A percentile compares a stretch with the other conserved stretches of the same genome.
Evolutionary conservation across 371 early-diverging fungal genomes (phyloP).

Genomic region (Apophysomyces sp.): DNA sequence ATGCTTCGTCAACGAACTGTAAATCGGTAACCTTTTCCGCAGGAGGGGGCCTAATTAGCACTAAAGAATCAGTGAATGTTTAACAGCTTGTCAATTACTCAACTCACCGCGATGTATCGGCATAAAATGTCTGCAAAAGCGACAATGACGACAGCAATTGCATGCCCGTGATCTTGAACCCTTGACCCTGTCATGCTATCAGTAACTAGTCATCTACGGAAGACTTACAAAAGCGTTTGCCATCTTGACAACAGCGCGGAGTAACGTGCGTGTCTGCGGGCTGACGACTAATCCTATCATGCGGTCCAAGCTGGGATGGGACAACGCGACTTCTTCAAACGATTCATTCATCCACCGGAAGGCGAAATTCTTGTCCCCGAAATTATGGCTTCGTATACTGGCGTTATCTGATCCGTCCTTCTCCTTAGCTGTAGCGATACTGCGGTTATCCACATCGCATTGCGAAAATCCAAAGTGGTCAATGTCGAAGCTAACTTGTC

Average conservation of each 20-base stretch:
- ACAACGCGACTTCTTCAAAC: slow-evolving; percentile 50
- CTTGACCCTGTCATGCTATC: slow-evolving; percentile 56
- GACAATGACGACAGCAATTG: slow-evolving; percentile 71
- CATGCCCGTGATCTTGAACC: slow-evolving; percentile 69
- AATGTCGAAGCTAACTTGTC: slow-evolving; percentile 6
- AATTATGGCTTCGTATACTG: slow-evolving; percentile 45
- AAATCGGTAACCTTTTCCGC: slow-evolving; percentile 38
- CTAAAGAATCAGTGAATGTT: background rate
- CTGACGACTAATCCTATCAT: slow-evolving; percentile 57
- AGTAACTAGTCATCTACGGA: background rate
- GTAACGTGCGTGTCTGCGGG: slow-evolving; percentile 42
- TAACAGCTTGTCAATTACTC: background rate
- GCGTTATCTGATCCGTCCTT: slow-evolving; percentile 16
- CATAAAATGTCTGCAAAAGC: slow-evolving; percentile 61
- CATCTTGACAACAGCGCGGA: slow-evolving; percentile 50
- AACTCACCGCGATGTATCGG: slow-evolving; percentile 49
- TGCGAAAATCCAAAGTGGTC: slow-evolving; percentile 26
- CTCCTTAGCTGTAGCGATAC: background rate
- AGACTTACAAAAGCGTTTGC: slow-evolving; percentile 44
- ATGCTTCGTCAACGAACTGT: slow-evolving; percentile 41
- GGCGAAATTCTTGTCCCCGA: slow-evolving; percentile 53
- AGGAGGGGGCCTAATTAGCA: slow-evolving; percentile 34
- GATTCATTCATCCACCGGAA: slow-evolving; percentile 51
- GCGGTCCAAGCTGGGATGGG: slow-evolving; percentile 50
- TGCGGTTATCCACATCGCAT: slow-evolving; percentile 25